Base-by-base conservation (phyloP, 2,329 filamentous ascomycete species). In the Bipolaris zeicola region DNA sequence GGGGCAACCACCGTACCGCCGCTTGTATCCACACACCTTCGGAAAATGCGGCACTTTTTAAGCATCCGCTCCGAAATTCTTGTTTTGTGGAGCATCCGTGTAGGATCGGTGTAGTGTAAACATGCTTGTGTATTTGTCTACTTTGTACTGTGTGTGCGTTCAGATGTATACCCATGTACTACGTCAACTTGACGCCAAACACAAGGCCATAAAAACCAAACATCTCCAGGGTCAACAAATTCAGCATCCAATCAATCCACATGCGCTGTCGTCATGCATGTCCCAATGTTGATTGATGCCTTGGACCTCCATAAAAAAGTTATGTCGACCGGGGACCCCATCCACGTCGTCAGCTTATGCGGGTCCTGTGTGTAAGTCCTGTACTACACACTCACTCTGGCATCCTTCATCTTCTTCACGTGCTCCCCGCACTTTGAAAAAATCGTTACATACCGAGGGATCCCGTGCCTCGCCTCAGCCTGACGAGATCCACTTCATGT, bases 401-500 rank as follows among this genome's bases (percentile, higher is more conserved):
- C 28, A 8, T 11, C 10, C 16, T 18, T 20, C 18, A 16, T 16
- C 14, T 31, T 36, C 48, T 26, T 48, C 54, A 53, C 43, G 48
- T 48, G 43, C 34, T 20, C 16, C 16, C 4, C 42, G 24, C n/a
- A n/a, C 26, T n/a, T 2, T 2, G n/a, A 45, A 3, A 4, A 45
- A 13, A n/a, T 11, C 11, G 13, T n/a, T n/a, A 26, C 22, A 45
- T 36, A 6, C 43, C 50, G 54, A 53, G 43, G 16, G 22, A 14
- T 13, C 10, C 2, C 2, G 28, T 36, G 31, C 24, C 37, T 37
- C 36, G 24, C 13, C 45, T 52, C 50, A 60, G 28, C 56, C 61
- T 6, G 63, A 67, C 24, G 56, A 60, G 48, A 74, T 73, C 71
- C 70, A 72, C 60, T 70, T 71, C 28, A 64, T 49, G 43, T 69